These are phyloP conservation scores for Ophiostoma perfectum DNA, from an alignment of 2,329 filamentous ascomycete species.

Conservation along the genomic window DNA sequence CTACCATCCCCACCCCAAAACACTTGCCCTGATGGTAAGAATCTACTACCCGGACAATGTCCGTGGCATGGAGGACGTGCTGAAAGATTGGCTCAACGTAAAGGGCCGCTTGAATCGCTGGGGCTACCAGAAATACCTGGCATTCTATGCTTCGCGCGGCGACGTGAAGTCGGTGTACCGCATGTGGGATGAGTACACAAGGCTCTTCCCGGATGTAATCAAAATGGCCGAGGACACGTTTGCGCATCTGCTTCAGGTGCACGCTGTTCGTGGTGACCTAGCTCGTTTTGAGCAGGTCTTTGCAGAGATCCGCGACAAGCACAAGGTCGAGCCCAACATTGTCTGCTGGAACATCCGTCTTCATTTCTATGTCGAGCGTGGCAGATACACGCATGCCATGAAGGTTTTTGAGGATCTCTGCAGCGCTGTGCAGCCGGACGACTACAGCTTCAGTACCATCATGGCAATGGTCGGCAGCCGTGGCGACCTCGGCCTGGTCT, in stretches of 20 bases:
- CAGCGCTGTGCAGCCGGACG: conserved; percentile 48
- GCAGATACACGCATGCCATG: conserved; percentile 62
- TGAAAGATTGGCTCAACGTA: conserved; percentile 45
- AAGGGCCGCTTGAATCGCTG: conserved; percentile 39
- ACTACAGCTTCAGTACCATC: conserved; percentile 63
- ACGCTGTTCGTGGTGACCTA: conserved; percentile 64
- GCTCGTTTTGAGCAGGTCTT: conserved; percentile 56
- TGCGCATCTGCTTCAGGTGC: conserved; percentile 61
- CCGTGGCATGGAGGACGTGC: conserved; percentile 42
- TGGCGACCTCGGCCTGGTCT: conserved; percentile 67
- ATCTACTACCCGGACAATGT: conserved; percentile 36
- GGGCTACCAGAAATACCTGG: conserved; percentile 46
- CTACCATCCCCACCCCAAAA: conserved; percentile 35
- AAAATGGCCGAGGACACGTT: conserved; percentile 37
- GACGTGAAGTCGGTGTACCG: conserved; percentile 43
- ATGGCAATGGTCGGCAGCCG: conserved; percentile 65
- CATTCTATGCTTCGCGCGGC: conserved; percentile 45
- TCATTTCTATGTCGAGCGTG: conserved; percentile 60
- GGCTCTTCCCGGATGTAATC: conserved; percentile 31
- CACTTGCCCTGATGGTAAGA: conserved; percentile 43
- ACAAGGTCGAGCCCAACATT: conserved; percentile 51
- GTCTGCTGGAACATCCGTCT: conserved; percentile 73
- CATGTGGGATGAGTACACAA: conserved; percentile 43
- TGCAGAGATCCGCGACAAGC: conserved; percentile 51
- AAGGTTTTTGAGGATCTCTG: conserved; percentile 57